Percentiles rank a stretch among this genome's conserved stretches.
These are phyloP conservation scores for Brettanomyces bruxellensis DNA, from an alignment of 805 yeast genomes.

Conservation along the genomic window DNA sequence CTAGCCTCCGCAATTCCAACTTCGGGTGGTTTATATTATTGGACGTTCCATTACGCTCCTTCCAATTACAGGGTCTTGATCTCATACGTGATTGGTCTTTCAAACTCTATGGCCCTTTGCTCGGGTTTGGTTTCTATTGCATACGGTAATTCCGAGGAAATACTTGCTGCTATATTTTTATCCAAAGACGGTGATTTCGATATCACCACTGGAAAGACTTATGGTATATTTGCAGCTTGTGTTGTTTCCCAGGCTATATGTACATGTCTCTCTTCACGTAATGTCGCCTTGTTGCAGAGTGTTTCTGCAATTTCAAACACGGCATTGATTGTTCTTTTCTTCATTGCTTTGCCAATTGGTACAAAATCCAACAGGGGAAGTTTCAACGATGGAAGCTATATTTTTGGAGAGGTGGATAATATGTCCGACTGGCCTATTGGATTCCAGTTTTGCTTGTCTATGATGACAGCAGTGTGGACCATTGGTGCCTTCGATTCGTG, in stretches of 20 bases:
- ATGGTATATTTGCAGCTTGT: constrained; percentile 58
- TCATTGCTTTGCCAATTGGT: constrained; percentile 59
- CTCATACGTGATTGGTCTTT: constrained; percentile 53
- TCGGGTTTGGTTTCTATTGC: constrained; percentile 58
- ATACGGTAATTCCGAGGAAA: constrained; percentile 53
- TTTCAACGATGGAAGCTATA: constrained; percentile 38
- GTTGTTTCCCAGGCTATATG: constrained; percentile 38
- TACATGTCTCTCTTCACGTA: constrained; percentile 45
- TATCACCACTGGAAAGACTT: constrained; percentile 41
- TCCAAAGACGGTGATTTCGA: constrained; percentile 41
- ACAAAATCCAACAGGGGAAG: constrained; percentile 26
- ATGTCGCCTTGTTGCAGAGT: constrained; percentile 48
- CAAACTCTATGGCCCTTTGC: constrained; percentile 54
- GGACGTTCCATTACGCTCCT: constrained; percentile 62
- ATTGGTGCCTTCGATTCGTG: constrained; percentile 65
- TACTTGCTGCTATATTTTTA: constrained; percentile 46
- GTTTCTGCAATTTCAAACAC: constrained; percentile 47
- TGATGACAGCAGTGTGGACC: constrained; percentile 64
- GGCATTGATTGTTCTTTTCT: constrained; percentile 38
- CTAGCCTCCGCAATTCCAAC: constrained; percentile 63
- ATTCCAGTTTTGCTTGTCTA: constrained; percentile 35
- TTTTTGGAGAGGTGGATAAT: constrained; percentile 45
- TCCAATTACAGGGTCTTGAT: constrained; percentile 37
- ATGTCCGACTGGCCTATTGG: constrained; percentile 48
- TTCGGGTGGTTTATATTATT: constrained; percentile 62